Percentiles rank a stretch among this genome's conserved stretches.
phyloP scores from a whole-genome alignment of 805 yeast species.

The Candida nemodendra region DNA sequence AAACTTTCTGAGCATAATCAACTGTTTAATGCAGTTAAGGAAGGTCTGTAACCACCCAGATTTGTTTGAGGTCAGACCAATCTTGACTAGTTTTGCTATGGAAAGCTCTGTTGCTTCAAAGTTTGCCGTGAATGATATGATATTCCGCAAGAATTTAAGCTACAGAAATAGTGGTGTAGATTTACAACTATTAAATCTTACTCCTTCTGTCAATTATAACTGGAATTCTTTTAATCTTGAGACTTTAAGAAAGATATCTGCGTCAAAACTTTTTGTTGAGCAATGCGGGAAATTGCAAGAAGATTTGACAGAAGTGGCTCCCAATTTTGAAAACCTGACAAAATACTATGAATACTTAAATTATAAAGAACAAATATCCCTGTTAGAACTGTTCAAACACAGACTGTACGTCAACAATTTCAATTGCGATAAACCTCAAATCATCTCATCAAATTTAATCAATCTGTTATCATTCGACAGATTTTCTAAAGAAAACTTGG shows the following conservation, averaged over 20 bases:
- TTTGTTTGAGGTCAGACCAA: constrained; percentile 92
- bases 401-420: constrained; percentile 59
- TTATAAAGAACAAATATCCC: constrained; percentile 48
- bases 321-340: constrained; percentile 42
- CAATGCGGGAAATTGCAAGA: constrained; percentile 44
- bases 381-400: constrained; percentile 55
- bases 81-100: constrained; percentile 84
- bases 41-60: constrained; percentile 97
- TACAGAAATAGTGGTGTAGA: constrained; percentile 34
- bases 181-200: constrained; percentile 58
- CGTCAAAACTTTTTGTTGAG: constrained; percentile 43
- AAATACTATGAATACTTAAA: constrained; percentile 60
- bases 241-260: constrained; percentile 43
- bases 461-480: constrained; percentile 35
- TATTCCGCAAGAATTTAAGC: constrained; percentile 32
- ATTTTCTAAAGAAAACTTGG: constrained; percentile 28
- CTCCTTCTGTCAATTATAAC: constrained; percentile 46
- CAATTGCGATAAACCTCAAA: constrained; percentile 64
- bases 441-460: constrained; percentile 63
- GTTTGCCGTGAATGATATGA: constrained; percentile 42
- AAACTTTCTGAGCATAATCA: constrained; percentile 89
- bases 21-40: constrained; percentile 95
- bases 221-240: constrained; percentile 47
- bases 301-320: constrained; percentile 31
- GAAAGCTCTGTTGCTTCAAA: constrained; percentile 57